A percentile compares a stretch with the other conserved stretches of the same genome.
These are phyloP conservation scores for Penicillium nordicum DNA, from an alignment of 2,329 filamentous ascomycete species.

Conservation along the genomic window DNA sequence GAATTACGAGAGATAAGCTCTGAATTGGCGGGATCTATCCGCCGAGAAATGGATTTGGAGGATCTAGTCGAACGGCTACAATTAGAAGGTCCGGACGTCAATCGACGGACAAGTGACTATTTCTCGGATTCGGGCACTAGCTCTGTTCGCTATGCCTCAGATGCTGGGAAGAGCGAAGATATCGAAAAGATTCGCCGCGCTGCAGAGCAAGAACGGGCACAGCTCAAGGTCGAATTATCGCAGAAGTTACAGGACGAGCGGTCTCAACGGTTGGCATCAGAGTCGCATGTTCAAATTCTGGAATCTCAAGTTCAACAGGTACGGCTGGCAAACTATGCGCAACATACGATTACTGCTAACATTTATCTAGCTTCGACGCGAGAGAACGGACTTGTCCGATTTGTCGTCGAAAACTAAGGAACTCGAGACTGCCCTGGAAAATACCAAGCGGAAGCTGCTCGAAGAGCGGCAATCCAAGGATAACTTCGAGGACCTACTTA, in stretches of 20 bases:
- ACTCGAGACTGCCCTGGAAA: slow-evolving; percentile 75
- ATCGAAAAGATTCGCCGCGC: slow-evolving; percentile 77
- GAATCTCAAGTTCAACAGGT: slow-evolving; percentile 71
- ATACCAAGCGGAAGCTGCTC: slow-evolving; percentile 72
- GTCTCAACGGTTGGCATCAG: slow-evolving; percentile 67
- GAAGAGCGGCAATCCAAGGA: slow-evolving; percentile 86
- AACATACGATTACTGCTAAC: background rate
- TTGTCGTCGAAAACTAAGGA: slow-evolving; percentile 64
- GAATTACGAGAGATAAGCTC: slow-evolving; percentile 90
- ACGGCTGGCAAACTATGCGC: slow-evolving; percentile 22
- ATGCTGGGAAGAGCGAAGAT: slow-evolving; percentile 61
- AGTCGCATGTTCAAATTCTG: slow-evolving; percentile 78
- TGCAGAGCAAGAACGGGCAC: slow-evolving; percentile 87
- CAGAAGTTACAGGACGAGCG: slow-evolving; percentile 86
- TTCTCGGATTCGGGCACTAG: slow-evolving; percentile 94
- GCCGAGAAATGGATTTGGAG: slow-evolving; percentile 92
- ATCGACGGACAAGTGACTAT: slow-evolving; percentile 88
- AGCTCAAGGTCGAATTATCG: slow-evolving; percentile 78
- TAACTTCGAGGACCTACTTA: slow-evolving; percentile 89
- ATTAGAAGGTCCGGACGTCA: slow-evolving; percentile 61
- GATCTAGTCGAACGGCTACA: slow-evolving; percentile 88
- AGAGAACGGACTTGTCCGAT: slow-evolving; percentile 51
- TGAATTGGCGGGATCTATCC: slow-evolving; percentile 88
- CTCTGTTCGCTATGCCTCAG: slow-evolving; percentile 70
- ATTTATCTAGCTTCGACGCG: slow-evolving; percentile 42